Base-by-base conservation (phyloP, 352 stramenopile species). In the Globisporangium splendens region DNA sequence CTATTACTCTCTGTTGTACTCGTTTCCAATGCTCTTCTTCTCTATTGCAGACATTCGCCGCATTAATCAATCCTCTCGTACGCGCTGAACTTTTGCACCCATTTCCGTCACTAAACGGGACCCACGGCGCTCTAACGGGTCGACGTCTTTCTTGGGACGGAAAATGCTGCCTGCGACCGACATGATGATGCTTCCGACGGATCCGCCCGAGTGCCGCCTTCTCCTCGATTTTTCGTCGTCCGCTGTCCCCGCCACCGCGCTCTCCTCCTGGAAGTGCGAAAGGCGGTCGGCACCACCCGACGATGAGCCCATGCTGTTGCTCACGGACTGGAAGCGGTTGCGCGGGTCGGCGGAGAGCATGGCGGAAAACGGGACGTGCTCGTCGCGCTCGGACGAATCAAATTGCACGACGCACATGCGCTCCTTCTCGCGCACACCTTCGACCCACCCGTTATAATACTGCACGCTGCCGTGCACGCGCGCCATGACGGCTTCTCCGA, bases 341-440 rank as follows among this genome's bases (percentile, higher is more conserved):
- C 77, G 70, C 14, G 55, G 52, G 56, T 91, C 79, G 33, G 86
- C 70, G 0, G 82, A 88, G 56, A 89, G 89, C 71, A 88, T 88
- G 24, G 66, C 66, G 14, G 77, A 83, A 50, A 89, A 91, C 47
- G 73, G 78, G 31, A 91, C 77, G 24, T 61, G 51, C 12, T 71
- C 69, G 56, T 91, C 82, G 13, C 70, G 69, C 63, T 86, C 82
- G 17, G 75, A 87, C 1, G 79, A 91, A 50, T 91, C 79, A 33
- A 91, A 91, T 11, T 72, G 72, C 53, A 89, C 79, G n/a, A 56
- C 61, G 53, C 82, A 91, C 28, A 73, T 65, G 28, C 79, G 74
- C 14, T 88, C 69, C 41, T 82, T 83, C 50, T 89, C 77, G 28
- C 68, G 61, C 4, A 91, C 69, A 35, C 15, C 46, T 44, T 91